Evolutionary conservation across 495 filamentous ascomycete genomes (phyloP), one percentile per base, ranked within the genome.

Genomic region (Aeminium ludgeri): DNA sequence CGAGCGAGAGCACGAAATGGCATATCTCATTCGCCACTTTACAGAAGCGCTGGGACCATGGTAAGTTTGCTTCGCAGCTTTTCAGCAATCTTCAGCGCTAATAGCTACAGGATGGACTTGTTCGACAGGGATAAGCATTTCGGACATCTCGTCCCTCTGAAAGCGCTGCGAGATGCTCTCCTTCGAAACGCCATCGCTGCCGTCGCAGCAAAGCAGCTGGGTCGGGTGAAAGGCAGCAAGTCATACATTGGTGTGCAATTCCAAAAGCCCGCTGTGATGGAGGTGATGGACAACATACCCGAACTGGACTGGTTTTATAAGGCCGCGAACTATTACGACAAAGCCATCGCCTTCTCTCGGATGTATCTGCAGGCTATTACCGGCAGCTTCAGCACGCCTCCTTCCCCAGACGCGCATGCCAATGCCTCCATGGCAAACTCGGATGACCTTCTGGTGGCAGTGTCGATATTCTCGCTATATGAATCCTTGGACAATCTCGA

Each of bases 301-400:
- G 51, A 60, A 7, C 57, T 65, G 17, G 67, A 77, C 41, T 76
- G 73, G 64, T 62, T 53, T 34, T 76, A 71, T 59, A 62, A 68
- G 36, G 72, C 68, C 6, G 68, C 73, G 4, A 71, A 74, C 43
- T 74, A 75, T 51, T 78, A 76, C 60, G 72, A 77, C 52, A 70
- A 63, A 45, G 72, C 72, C 20, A 74, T 78, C 34, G 68, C 68
- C n/a, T 60, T 75, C 33, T 59, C 76, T 15, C 69, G 73, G 2
- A n/a, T 41, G 10, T 51, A 51, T 18, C 48, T 51, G 59, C 67
- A 70, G 46, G 66, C 73, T 40, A 43, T 76, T 20, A 46, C 48
- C 4, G 48, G 44, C 3, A 37, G n/a, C 11, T 12, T 51, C 1
- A 37, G 20, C 20, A 15, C 10, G 3, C 38, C 43, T 13, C 10